Percentiles rank a stretch among this genome's conserved stretches.
Conservation (phyloP, 441 rosid genomes). For the Syzygium syzygioides region DNA sequence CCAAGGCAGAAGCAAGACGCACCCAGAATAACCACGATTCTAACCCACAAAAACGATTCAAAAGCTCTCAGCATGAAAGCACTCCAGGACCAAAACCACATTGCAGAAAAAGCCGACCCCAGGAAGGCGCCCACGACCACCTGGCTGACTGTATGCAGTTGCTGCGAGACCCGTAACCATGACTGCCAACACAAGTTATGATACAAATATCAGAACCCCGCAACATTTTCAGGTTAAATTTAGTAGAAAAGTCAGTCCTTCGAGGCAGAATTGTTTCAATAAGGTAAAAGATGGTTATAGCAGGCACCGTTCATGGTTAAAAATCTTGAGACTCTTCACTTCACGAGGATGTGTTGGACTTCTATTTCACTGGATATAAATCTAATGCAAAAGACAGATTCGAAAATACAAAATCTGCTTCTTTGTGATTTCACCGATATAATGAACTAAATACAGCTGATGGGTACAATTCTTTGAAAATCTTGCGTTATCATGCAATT, state of each 20-base stretch:
- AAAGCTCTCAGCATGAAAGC: slow-evolving; percentile 45
- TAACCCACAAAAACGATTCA: slow-evolving; percentile 39
- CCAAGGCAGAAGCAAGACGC: slow-evolving; percentile 44
- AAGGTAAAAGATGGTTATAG: neutral
- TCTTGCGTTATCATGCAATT: neutral
- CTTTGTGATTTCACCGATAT: neutral
- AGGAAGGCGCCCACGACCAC: slow-evolving; percentile 60
- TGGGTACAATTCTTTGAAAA: neutral
- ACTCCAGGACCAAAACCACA: slow-evolving; percentile 69
- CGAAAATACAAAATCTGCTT: neutral
- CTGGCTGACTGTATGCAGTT: slow-evolving; percentile 73
- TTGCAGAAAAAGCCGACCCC: slow-evolving; percentile 47
- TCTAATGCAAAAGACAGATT: neutral
- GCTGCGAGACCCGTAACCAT: slow-evolving; percentile 80
- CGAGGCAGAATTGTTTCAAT: neutral
- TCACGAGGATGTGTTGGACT: neutral
- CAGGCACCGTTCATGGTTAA: neutral
- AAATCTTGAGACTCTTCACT: neutral
- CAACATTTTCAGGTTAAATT: neutral
- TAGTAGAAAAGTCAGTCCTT: neutral
- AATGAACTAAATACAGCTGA: neutral
- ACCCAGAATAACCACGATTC: slow-evolving; percentile 27
- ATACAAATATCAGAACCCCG: neutral
- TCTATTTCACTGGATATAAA: neutral
- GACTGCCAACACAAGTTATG: slow-evolving; percentile 30